Base-by-base conservation (phyloP, 2,329 filamentous ascomycete genomes). In the Microcera coccophila region DNA sequence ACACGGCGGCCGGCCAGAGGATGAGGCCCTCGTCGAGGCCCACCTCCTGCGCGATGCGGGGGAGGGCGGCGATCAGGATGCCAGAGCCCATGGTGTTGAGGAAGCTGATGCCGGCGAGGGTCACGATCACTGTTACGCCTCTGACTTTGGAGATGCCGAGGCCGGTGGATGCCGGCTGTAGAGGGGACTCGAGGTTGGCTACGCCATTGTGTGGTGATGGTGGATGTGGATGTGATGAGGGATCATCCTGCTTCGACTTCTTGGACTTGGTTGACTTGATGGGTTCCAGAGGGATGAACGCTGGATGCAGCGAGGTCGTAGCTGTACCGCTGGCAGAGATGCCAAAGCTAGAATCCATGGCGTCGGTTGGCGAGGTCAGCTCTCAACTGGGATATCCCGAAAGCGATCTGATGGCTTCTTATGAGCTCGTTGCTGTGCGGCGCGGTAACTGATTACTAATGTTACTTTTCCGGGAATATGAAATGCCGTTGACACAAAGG, bases 1-100 rank as follows among this genome's bases (percentile, higher is more conserved):
- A 61, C 24, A 62, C 60, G 18, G 61, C 57, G 19, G 58, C 55
- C 10, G 60, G 61, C 59, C 61, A 65, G 29, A 63, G 59, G 9
- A 64, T 57, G 18, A 67, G 53, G 4, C 45, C 48, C 12, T 55
- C 51, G 0, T 58, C 42, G 12, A 65, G 49, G 3, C 53, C 54
- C 35, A 70, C 53, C 14, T 70, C 68, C 1, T 36, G 29, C 29
- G 65, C 64, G 46, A 71, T 68, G 5, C 55, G 61, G 5, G 67
- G 67, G 10, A 69, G 50, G 16, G 59, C 60, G 5, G 65, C 66
- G 35, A 64, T 65, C 35, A 66, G 59, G 36, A 66, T 64, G 17
- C 63, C 63, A 12, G 63, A 66, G 8, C 61, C 62, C 60, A 66
- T 63, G 3, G 62, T 63, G 45, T 64, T 64, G 19, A 66, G 59